Evolutionary conservation across 768 basidiomycete genomes (phyloP), one percentile per base, ranked within the genome.

Genomic region (Clitopilus hobsonii): DNA sequence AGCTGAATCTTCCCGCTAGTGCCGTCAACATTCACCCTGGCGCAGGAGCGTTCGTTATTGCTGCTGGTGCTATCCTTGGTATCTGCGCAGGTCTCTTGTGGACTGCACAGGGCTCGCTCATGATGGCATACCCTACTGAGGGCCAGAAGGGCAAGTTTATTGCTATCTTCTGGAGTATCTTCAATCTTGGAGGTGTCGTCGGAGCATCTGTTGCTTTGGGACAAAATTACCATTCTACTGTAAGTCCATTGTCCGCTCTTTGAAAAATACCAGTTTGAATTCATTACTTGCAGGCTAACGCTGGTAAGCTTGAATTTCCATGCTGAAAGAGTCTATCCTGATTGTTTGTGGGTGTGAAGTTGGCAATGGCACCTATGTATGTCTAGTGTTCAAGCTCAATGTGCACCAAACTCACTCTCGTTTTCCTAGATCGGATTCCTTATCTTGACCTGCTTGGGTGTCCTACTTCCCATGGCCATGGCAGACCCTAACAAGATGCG

Each of bases 81-180:
- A 61, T 90, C 51, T 89, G 87, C 63, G 90, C 79, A 3, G 79
- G 78, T 49, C 63, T 93, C 38, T 72, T 92, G 13, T 92, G 91
- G 91, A 86, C 89, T 2, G 88, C 89, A 0, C 90, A 93, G 62
- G 91, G 89, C 10, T 83, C 82, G 6, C 72, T 93, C 54, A 92
- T 92, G 84, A 71, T 94, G 69, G 81, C 88, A 1, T 93, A 93
- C 66, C 88, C 90, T 0, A 90, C 88, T 0, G 90, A 93, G 65
- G 66, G 67, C 51, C 80, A 91, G 65, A 93, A 93, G 67, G 90
- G 90, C n/a, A 74, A 69, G 48, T 91, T 79, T 68, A 90, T 93
- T 54, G 85, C 79, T 45, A 82, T 90, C 52, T 93, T 92, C 71
- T 93, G 91, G 91, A 69, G 78, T 47, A 87, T 92, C 56, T 93